A percentile compares a stretch with the other conserved stretches of the same genome.
These are phyloP conservation scores for Leccinum subgranulosum DNA, from an alignment of 768 basidiomycete species.

Conservation along the genomic window DNA sequence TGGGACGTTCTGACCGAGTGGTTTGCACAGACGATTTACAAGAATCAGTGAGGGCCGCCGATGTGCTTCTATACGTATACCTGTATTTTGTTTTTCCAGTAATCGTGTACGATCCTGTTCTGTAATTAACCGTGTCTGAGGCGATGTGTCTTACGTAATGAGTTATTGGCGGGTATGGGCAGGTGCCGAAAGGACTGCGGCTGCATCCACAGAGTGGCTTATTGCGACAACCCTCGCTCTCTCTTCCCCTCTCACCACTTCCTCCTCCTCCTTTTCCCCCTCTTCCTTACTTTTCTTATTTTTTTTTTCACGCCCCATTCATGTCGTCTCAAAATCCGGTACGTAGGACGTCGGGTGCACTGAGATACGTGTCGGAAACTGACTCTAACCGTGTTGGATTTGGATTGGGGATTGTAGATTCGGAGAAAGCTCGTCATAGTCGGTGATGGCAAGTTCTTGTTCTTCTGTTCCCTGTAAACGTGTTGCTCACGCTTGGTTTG, in stretches of 20 bases:
- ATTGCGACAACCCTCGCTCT: slow-evolving; percentile 20
- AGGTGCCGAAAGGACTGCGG: slow-evolving; percentile 27
- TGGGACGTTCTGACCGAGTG: background rate
- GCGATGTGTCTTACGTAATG: slow-evolving; percentile 26
- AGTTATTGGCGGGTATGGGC: slow-evolving; percentile 16
- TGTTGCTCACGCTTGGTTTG: background rate
- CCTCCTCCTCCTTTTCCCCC: background rate
- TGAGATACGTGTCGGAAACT: background rate
- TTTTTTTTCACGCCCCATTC: background rate
- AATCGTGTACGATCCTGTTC: background rate
- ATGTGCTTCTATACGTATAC: slow-evolving; percentile 2
- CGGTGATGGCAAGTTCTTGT: slow-evolving; percentile 74
- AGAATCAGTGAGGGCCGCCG: slow-evolving; percentile 23
- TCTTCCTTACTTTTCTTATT: background rate
- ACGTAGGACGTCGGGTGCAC: slow-evolving; percentile 25
- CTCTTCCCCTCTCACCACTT: slow-evolving; percentile 18
- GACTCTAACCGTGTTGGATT: background rate
- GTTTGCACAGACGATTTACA: slow-evolving; percentile 29
- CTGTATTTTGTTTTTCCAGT: background rate
- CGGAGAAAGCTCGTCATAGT: slow-evolving; percentile 95
- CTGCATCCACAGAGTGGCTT: slow-evolving; percentile 22
- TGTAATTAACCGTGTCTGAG: slow-evolving; percentile 4
- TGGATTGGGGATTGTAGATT: slow-evolving; percentile 50
- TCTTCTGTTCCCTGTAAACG: background rate
- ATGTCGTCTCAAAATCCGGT: slow-evolving; percentile 61